A percentile compares a stretch with the other conserved stretches of the same genome.
These are phyloP conservation scores for Mucor velutinosus DNA, from an alignment of 371 early-diverging fungal species.

Conservation along the genomic window DNA sequence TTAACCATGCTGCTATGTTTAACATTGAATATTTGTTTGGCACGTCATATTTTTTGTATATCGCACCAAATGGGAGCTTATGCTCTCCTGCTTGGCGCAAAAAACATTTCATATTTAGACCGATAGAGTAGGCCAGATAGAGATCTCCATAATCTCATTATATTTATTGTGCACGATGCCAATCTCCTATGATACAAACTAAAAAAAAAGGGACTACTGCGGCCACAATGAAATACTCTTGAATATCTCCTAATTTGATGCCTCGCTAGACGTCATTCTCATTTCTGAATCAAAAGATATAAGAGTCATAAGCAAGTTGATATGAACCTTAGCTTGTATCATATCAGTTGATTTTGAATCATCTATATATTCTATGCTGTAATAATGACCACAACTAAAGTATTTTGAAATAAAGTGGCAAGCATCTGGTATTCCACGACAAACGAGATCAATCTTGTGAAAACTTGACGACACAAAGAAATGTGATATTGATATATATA, in stretches of 20 bases:
- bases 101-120: background rate
- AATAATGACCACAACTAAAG: background rate
- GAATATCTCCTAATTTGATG: background rate
- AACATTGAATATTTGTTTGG: background rate
- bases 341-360: background rate
- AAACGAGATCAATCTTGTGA: too few relatives aligned
- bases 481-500: too few relatives aligned
- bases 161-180: background rate
- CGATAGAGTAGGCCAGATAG: background rate
- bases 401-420: too few relatives aligned
- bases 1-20: background rate
- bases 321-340: background rate
- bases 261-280: background rate
- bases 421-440: too few relatives aligned
- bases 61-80: background rate
- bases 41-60: background rate
- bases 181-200: background rate
- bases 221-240: background rate
- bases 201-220: background rate
- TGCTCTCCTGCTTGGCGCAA: background rate
- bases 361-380: background rate
- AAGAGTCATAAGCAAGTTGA: background rate
- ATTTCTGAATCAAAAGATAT: background rate
- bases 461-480: too few relatives aligned
- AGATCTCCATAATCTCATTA: background rate